Evolutionary conservation across 208 protist species (phyloP).

Genomic region (Naegleria fowleri): DNA sequence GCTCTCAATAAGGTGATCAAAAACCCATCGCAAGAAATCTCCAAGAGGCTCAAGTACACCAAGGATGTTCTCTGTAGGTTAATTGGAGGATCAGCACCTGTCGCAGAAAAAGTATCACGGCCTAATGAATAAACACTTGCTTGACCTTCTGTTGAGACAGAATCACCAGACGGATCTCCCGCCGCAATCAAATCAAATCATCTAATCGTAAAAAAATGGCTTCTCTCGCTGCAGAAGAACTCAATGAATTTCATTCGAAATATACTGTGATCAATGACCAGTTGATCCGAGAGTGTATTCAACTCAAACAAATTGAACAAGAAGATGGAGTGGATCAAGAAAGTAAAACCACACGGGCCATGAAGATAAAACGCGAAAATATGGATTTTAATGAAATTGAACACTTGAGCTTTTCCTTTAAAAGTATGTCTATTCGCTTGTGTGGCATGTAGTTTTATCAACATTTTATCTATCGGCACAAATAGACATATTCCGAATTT

Average conservation of each 20-base stretch:
- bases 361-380: background rate
- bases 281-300: background rate
- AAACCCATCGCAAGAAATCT: conserved; percentile 14
- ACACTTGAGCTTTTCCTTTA: conserved; percentile 6
- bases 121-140: too few species aligned
- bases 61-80: conserved; percentile 31
- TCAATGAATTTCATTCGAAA: background rate
- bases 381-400: conserved; percentile 8
- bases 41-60: conserved; percentile 28
- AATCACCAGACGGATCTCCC: too few species aligned
- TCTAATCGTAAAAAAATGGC: background rate
- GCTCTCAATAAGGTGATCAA: conserved; percentile 4
- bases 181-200: too few species aligned
- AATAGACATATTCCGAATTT: conserved; percentile 10
- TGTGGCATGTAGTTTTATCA: background rate
- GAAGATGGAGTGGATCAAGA: background rate
- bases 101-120: too few species aligned
- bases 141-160: too few species aligned
- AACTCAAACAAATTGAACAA: conserved; percentile 10
- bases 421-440: background rate
- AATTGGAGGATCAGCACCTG: conserved; percentile 18
- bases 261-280: conserved; percentile 17
- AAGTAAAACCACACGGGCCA: background rate
- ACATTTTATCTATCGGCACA: background rate
- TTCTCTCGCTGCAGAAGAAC: background rate